Evolutionary conservation across 2,329 filamentous ascomycete species (phyloP).

Genomic region (Aspergillus tanneri): DNA sequence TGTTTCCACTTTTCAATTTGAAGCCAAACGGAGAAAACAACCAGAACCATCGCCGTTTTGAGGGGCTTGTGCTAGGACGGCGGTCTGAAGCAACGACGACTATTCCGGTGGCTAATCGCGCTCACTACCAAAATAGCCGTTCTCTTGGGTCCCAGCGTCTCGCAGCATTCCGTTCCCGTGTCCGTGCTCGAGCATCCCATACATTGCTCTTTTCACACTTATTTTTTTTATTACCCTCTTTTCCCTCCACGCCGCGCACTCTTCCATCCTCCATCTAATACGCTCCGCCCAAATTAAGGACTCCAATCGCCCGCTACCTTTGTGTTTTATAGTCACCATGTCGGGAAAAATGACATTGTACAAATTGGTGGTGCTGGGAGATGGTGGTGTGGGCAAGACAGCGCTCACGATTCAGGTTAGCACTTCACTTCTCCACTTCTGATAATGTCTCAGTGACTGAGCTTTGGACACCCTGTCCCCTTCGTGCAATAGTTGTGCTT

Average conservation of each 20-base stretch:
- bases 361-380: conserved; percentile 91
- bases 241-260: not conserved
- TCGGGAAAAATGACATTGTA: conserved; percentile 93
- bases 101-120: conserved; percentile 28
- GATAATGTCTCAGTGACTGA: conserved; percentile 10
- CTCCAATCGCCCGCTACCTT: not conserved
- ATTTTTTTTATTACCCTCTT: conserved; percentile 6
- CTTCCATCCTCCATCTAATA: not conserved
- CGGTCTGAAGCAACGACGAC: conserved; percentile 20
- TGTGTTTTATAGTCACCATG: conserved; percentile 54
- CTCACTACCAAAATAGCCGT: conserved; percentile 27
- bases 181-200: conserved; percentile 28
- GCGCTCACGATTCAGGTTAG: conserved; percentile 79
- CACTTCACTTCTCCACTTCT: conserved; percentile 10
- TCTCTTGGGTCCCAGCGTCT: conserved; percentile 23
- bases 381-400: conserved; percentile 92
- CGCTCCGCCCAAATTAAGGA: not conserved
- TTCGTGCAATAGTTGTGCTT: conserved; percentile 71
- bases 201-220: conserved; percentile 17
- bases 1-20: too few species aligned
- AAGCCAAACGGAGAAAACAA: not conserved
- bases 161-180: conserved; percentile 25
- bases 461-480: not conserved
- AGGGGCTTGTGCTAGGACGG: conserved; percentile 20
- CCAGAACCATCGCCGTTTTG: conserved; percentile 13